Evolutionary conservation across 176 grass and related monocot genomes (phyloP).

Genomic region (Lolium perenne): DNA sequence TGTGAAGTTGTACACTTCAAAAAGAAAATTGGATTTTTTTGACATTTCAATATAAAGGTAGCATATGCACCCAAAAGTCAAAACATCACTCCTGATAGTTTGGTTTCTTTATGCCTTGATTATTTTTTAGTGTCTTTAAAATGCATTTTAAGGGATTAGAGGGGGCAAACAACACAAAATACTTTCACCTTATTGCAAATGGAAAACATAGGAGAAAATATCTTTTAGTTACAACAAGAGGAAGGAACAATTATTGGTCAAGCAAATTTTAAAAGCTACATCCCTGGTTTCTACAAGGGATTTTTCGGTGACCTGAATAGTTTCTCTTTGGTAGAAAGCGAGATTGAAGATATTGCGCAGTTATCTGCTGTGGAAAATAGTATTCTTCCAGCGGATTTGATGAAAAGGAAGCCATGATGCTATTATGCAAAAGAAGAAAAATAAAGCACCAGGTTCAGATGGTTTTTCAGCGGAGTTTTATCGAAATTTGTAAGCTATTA

Average conservation of each 20-base stretch:
- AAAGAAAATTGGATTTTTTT: too few relatives aligned
- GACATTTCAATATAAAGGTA: too few relatives aligned
- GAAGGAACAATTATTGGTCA: not conserved
- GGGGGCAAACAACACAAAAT: not conserved
- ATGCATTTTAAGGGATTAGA: too few relatives aligned
- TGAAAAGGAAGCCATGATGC: not conserved
- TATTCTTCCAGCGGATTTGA: not conserved
- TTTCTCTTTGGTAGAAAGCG: not conserved
- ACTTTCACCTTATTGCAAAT: not conserved
- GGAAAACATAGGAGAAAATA: not conserved
- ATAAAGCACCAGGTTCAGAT: too few relatives aligned
- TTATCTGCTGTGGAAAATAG: not conserved
- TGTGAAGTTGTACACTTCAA: too few relatives aligned
- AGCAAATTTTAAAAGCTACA: not conserved
- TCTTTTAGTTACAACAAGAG: not conserved
- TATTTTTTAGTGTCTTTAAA: too few relatives aligned
- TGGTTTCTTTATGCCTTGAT: too few relatives aligned
- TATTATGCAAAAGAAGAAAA: too few relatives aligned
- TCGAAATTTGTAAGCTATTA: not conserved
- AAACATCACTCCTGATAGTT: too few relatives aligned
- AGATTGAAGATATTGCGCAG: not conserved
- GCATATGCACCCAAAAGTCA: too few relatives aligned
- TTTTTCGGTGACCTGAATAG: not conserved
- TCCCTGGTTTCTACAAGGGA: not conserved
- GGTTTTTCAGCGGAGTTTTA: too few relatives aligned